Percentiles rank a stretch among this genome's conserved stretches.
These are phyloP conservation scores for Trametes cubensis DNA, from an alignment of 768 basidiomycete genomes.

Conservation along the genomic window DNA sequence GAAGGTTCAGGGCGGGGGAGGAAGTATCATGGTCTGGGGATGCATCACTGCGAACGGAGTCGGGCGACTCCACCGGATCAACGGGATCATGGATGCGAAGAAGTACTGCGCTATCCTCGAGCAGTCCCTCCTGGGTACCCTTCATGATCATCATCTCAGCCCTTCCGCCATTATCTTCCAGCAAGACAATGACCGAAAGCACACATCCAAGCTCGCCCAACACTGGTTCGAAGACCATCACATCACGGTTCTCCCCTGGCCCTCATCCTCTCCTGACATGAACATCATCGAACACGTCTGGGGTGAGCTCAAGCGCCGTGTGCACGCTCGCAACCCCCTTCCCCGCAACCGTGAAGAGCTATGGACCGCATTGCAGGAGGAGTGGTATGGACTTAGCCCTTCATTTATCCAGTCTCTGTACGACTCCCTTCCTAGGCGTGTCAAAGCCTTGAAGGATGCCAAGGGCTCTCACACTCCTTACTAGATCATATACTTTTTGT, in stretches of 20 bases:
- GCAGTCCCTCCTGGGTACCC: constrained; percentile 33
- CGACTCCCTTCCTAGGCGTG: background rate
- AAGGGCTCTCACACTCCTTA: too few species aligned
- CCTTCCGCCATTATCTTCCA: constrained; percentile 32
- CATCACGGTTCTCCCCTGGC: constrained; percentile 37
- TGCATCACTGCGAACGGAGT: constrained; percentile 35
- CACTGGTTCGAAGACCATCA: constrained; percentile 36
- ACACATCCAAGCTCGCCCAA: constrained; percentile 33
- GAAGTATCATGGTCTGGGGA: constrained; percentile 42
- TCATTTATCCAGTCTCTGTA: constrained; percentile 6
- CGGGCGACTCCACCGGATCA: constrained; percentile 35
- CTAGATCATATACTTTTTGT: too few species aligned
- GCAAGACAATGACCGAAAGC: constrained; percentile 45
- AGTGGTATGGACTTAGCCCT: constrained; percentile 4
- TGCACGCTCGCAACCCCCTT: constrained; percentile 20
- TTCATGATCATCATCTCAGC: constrained; percentile 28
- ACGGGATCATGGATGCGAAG: constrained; percentile 35
- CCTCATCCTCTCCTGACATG: constrained; percentile 39
- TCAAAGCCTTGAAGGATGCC: background rate
- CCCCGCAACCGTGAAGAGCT: constrained; percentile 29
- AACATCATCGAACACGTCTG: constrained; percentile 41
- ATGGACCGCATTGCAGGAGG: constrained; percentile 20
- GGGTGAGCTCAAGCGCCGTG: constrained; percentile 32
- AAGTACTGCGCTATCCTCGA: constrained; percentile 37
- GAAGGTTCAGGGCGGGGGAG: constrained; percentile 41